A percentile compares a stretch with the other conserved stretches of the same genome.
phyloP scores from a whole-genome alignment of 352 stramenopile species.

The Globisporangium okanoganense region DNA sequence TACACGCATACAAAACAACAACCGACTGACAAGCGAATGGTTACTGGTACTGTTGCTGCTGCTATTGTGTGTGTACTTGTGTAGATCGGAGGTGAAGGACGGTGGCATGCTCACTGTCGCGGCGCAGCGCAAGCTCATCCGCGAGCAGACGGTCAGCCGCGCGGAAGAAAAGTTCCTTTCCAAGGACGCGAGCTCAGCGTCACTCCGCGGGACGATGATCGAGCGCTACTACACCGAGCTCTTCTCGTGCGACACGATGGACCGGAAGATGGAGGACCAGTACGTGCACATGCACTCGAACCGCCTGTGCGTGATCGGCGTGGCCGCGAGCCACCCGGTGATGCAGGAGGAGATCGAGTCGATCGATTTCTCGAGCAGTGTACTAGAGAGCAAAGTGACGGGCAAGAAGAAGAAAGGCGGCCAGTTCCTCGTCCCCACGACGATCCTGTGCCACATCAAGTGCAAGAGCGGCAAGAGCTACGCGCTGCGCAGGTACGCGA shows the following conservation, averaged over 20 bases:
- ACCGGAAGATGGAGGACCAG: constrained; percentile 64
- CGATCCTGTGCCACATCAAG: constrained; percentile 60
- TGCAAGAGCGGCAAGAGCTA: constrained; percentile 60
- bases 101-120: constrained; percentile 51
- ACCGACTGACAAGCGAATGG: neutral
- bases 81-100: constrained; percentile 52
- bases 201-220: constrained; percentile 77
- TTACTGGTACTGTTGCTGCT: too few relatives aligned
- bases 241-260: constrained; percentile 78
- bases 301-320: constrained; percentile 76
- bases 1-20: neutral
- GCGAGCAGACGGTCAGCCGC: constrained; percentile 64
- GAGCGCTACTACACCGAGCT: constrained; percentile 87
- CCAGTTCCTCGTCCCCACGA: constrained; percentile 63
- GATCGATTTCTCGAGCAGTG: constrained; percentile 59
- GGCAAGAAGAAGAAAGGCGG: constrained; percentile 89
- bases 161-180: constrained; percentile 61
- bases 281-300: constrained; percentile 91
- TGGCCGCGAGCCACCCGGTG: constrained; percentile 61
- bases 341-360: constrained; percentile 55
- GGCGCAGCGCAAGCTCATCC: constrained; percentile 77
- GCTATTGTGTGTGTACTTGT: neutral
- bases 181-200: constrained; percentile 26
- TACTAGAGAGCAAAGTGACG: constrained; percentile 68
- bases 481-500: constrained; percentile 43